A percentile compares a stretch with the other conserved stretches of the same genome.
These are phyloP conservation scores for Terfezia claveryi DNA, from an alignment of 495 filamentous ascomycete species.

Conservation along the genomic window DNA sequence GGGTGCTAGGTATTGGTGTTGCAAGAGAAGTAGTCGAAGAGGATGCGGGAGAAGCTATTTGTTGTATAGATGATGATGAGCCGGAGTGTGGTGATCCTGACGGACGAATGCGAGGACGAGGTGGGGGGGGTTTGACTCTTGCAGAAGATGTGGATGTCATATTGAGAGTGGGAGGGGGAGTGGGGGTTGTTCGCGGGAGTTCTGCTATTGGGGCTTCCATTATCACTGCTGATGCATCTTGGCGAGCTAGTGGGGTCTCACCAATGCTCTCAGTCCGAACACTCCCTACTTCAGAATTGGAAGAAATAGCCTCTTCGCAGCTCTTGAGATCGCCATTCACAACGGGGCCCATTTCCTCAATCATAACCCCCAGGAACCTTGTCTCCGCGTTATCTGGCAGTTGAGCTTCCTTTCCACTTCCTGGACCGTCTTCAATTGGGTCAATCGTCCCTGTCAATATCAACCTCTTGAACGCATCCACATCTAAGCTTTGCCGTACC, in stretches of 20 bases:
- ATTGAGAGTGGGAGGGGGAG: background rate
- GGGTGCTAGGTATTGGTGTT: background rate
- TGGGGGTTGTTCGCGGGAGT: background rate
- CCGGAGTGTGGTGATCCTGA: constrained; percentile 1
- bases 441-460: constrained; percentile 9
- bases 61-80: background rate
- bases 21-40: background rate
- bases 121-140: constrained; percentile 11
- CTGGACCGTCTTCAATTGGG: too few species aligned
- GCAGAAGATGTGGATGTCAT: background rate
- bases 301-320: too few species aligned
- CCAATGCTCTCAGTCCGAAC: too few species aligned
- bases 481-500: constrained; percentile 14
- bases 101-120: constrained; percentile 9
- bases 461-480: constrained; percentile 14
- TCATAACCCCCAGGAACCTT: too few species aligned
- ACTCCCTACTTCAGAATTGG: too few species aligned
- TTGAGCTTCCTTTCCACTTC: too few species aligned
- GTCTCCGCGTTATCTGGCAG: too few species aligned
- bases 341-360: too few species aligned
- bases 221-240: too few species aligned
- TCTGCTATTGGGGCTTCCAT: too few species aligned
- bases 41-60: constrained; percentile 1
- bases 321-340: too few species aligned
- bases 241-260: too few species aligned